Evolutionary conservation across 2,329 filamentous ascomycete species (phyloP).

Genomic region (Beauveria brongniartii): DNA sequence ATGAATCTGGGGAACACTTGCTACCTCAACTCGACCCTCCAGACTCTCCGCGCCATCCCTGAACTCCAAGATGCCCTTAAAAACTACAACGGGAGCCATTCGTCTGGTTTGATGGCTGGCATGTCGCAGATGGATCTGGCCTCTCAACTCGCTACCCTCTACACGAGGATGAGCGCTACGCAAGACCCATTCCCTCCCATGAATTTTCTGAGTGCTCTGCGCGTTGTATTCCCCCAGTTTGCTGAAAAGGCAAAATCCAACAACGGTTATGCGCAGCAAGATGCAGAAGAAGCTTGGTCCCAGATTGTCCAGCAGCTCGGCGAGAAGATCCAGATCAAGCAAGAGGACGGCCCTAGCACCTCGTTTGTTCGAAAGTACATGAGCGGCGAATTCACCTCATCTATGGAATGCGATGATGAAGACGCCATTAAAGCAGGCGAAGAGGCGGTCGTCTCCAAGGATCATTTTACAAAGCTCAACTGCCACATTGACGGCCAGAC

Average conservation of each 20-base stretch:
- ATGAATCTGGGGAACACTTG: conserved; percentile 95
- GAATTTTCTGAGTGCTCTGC: conserved; percentile 73
- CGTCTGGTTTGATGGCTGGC: conserved; percentile 35
- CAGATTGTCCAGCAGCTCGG: conserved; percentile 82
- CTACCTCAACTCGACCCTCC: conserved; percentile 96
- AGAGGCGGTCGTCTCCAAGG: conserved; percentile 56
- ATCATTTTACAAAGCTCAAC: conserved; percentile 84
- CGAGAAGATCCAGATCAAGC: conserved; percentile 64
- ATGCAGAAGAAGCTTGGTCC: conserved; percentile 97
- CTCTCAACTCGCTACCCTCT: conserved; percentile 69
- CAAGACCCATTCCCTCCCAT: conserved; percentile 80
- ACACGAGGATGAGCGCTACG: conserved; percentile 82
- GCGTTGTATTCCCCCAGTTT: conserved; percentile 81
- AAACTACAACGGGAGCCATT: conserved; percentile 38
- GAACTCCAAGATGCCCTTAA: conserved; percentile 76
- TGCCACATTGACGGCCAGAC: conserved; percentile 86
- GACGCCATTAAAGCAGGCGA: conserved; percentile 69
- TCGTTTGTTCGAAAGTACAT: conserved; percentile 91
- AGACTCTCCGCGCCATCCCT: conserved; percentile 78
- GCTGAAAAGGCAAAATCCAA: conserved; percentile 79
- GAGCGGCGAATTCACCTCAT: conserved; percentile 69
- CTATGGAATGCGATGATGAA: conserved; percentile 76
- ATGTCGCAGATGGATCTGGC: conserved; percentile 59
- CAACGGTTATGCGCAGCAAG: conserved; percentile 88
- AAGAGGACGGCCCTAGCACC: conserved; percentile 39